A percentile compares a stretch with the other conserved stretches of the same genome.
These are phyloP conservation scores for Acanthamoeba royreba DNA, from an alignment of 208 protist species.

Conservation along the genomic window DNA sequence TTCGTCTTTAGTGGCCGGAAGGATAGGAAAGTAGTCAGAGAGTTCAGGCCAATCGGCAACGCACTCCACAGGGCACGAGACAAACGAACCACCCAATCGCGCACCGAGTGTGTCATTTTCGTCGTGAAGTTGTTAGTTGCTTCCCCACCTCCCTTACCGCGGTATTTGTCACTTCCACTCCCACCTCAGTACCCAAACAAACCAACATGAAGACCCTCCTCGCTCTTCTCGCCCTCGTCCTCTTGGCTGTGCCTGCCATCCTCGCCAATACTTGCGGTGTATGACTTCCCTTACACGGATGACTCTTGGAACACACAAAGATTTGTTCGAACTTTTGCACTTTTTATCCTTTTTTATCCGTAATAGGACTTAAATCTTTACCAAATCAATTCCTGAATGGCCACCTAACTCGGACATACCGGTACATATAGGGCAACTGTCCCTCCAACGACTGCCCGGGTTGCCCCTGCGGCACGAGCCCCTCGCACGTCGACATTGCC, in stretches of 20 bases:
- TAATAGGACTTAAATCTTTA: background rate
- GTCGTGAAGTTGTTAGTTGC: no score
- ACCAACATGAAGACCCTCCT: background rate
- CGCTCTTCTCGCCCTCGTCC: background rate
- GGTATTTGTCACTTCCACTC: no score
- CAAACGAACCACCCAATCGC: no score
- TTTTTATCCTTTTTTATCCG: background rate
- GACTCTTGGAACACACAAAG: no score
- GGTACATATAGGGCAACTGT: constrained; percentile 17
- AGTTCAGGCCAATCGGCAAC: no score
- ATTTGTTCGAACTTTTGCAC: no score
- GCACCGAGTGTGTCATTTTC: no score
- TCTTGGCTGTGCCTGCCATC: background rate
- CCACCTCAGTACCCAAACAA: no score
- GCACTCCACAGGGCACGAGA: no score
- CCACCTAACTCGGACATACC: background rate
- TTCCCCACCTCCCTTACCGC: no score
- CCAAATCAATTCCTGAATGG: background rate
- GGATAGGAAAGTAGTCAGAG: no score
- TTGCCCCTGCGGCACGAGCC: constrained; percentile 27
- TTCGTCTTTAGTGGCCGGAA: no score
- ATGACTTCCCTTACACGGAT: background rate
- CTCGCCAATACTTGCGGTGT: background rate
- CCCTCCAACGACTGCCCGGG: background rate
- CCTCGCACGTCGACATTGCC: background rate